Conservation (phyloP, 1,139 yeast species). For the Suhomyces taliae region DNA sequence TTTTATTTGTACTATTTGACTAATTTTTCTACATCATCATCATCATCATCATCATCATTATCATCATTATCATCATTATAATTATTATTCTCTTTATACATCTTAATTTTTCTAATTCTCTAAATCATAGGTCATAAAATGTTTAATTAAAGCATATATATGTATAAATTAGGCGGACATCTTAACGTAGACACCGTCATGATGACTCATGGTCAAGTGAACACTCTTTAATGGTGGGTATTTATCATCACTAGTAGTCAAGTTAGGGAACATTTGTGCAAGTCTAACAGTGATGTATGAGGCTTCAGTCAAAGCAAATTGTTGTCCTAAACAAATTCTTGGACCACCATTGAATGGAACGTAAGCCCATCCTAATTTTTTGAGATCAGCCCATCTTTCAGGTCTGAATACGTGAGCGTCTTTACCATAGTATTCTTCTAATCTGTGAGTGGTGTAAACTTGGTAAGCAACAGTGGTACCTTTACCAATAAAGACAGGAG, state of each 20-base stretch:
- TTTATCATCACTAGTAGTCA: constrained; percentile 23
- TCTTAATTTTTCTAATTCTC: too few species aligned
- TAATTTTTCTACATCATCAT: too few species aligned
- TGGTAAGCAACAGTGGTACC: constrained; percentile 24
- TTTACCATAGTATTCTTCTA: constrained; percentile 21
- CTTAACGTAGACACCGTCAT: constrained; percentile 27
- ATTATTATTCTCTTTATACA: too few species aligned
- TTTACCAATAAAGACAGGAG: constrained; percentile 23
- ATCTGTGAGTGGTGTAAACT: constrained; percentile 23
- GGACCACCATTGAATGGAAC: constrained; percentile 49
- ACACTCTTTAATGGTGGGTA: constrained; percentile 35
- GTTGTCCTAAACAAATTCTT: constrained; percentile 46
- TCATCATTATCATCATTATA: too few species aligned
- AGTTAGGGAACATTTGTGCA: constrained; percentile 34
- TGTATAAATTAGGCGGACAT: constrained; percentile 1
- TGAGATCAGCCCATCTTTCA: constrained; percentile 24
- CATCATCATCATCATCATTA: too few species aligned
- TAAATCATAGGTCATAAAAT: neutral
- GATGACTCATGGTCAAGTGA: constrained; percentile 37
- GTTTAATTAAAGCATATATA: neutral
- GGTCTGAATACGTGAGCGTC: constrained; percentile 24
- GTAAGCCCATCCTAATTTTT: constrained; percentile 43
- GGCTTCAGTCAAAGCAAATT: constrained; percentile 48
- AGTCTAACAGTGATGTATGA: constrained; percentile 32
- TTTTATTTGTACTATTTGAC: too few species aligned